Conservation (phyloP, 2,329 filamentous ascomycete genomes). For the Sporothrix pallida region DNA sequence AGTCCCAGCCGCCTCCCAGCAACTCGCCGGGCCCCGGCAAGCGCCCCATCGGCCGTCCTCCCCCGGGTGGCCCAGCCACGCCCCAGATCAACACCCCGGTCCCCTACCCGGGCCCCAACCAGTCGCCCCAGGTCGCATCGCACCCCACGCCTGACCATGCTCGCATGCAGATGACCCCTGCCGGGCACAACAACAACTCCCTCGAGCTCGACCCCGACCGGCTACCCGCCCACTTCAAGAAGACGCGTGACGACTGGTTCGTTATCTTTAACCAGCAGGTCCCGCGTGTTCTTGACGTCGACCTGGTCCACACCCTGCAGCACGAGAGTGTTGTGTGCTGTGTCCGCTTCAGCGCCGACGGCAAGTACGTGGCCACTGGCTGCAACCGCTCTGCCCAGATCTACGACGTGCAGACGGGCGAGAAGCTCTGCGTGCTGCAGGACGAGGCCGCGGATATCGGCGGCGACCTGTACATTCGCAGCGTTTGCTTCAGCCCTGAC, state of each 20-base stretch:
- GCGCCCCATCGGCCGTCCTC: slow-evolving; percentile 72
- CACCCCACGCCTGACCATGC: slow-evolving; percentile 78
- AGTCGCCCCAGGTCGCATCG: slow-evolving; percentile 80
- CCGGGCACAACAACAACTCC: slow-evolving; percentile 62
- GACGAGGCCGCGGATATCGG: slow-evolving; percentile 86
- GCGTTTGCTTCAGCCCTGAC: slow-evolving; percentile 98
- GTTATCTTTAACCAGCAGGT: slow-evolving; percentile 95
- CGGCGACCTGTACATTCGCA: slow-evolving; percentile 94
- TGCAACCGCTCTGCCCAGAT: slow-evolving; percentile 99
- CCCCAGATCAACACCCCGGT: slow-evolving; percentile 90
- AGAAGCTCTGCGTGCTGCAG: slow-evolving; percentile 87
- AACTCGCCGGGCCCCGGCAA: slow-evolving; percentile 87
- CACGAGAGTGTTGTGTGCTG: slow-evolving; percentile 99
- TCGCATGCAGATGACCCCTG: slow-evolving; percentile 58
- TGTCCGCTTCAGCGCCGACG: slow-evolving; percentile 93
- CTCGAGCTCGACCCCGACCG: slow-evolving; percentile 87
- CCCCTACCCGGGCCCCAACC: slow-evolving; percentile 80
- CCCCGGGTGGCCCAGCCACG: slow-evolving; percentile 75
- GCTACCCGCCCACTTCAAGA: slow-evolving; percentile 84
- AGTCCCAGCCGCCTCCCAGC: slow-evolving; percentile 79
- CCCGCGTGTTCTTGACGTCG: slow-evolving; percentile 87
- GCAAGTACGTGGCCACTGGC: slow-evolving; percentile 93
- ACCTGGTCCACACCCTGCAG: slow-evolving; percentile 87
- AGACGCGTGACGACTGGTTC: slow-evolving; percentile 90
- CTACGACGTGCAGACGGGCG: slow-evolving; percentile 86